Conservation (phyloP, 2,329 filamentous ascomycete genomes). For the Cytospora piceicola region DNA sequence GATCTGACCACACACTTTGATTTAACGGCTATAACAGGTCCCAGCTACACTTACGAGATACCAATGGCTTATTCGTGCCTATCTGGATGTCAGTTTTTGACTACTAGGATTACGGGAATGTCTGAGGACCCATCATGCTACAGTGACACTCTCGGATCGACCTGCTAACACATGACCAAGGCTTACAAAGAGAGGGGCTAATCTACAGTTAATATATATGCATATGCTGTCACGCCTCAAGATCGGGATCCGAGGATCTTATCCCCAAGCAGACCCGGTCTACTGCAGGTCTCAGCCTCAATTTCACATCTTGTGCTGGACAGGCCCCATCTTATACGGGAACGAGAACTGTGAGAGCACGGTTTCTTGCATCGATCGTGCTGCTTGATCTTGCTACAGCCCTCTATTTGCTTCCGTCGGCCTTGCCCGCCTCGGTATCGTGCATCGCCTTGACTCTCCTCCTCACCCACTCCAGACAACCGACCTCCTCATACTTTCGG, state of each 20-base stretch:
- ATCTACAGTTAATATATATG: not conserved
- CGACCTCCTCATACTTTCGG: constrained; percentile 45
- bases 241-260: constrained; percentile 11
- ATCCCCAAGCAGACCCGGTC: not conserved
- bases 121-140: not conserved
- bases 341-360: not conserved
- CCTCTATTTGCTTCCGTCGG: not conserved
- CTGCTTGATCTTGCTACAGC: not conserved
- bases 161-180: not conserved
- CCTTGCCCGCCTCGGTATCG: constrained; percentile 22
- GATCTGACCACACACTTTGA: not conserved
- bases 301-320: constrained; percentile 1
- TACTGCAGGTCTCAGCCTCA: constrained; percentile 22
- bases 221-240: not conserved
- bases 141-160: not conserved
- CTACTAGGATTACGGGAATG: not conserved
- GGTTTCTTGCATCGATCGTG: not conserved
- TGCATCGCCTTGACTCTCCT: constrained; percentile 43
- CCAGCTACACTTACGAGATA: no score
- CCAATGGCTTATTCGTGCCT: no score
- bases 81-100: not conserved
- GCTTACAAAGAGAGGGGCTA: not conserved
- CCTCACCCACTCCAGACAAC: constrained; percentile 46
- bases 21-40: no score
- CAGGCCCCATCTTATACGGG: not conserved